Conservation (phyloP, 176 grass and related monocot genomes). For the Paspalum notatum region DNA sequence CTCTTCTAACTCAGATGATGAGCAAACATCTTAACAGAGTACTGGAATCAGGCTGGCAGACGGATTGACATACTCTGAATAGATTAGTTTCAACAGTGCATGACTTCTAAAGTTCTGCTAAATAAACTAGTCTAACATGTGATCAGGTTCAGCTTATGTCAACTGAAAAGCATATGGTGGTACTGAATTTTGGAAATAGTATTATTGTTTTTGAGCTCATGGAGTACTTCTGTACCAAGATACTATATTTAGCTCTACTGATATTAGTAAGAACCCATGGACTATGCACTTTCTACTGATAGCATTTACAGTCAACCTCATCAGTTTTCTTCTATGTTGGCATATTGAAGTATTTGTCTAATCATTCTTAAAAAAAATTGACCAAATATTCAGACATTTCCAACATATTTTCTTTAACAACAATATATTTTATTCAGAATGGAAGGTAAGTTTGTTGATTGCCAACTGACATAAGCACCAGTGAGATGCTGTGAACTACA, state of each 20-base stretch:
- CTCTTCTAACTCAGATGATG: conserved; percentile 38
- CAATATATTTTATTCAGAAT: too few relatives aligned
- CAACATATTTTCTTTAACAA: too few relatives aligned
- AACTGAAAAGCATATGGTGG: conserved; percentile 8
- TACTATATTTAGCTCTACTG: conserved; percentile 6
- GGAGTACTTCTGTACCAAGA: conserved; percentile 30
- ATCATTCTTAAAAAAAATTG: too few relatives aligned
- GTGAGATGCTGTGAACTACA: too few relatives aligned
- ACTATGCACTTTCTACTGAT: conserved; percentile 34
- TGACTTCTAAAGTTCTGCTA: conserved; percentile 37
- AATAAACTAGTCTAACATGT: conserved; percentile 50
- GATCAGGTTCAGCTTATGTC: background rate
- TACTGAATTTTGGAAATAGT: conserved; percentile 42
- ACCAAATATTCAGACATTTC: too few relatives aligned
- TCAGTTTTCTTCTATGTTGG: background rate
- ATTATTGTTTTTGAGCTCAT: conserved; percentile 20
- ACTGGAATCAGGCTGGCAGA: conserved; percentile 68
- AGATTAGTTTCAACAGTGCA: conserved; percentile 4
- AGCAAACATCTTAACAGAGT: conserved; percentile 54
- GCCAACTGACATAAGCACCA: too few relatives aligned
- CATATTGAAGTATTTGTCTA: too few relatives aligned
- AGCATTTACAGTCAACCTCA: conserved; percentile 4
- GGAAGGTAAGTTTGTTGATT: too few relatives aligned
- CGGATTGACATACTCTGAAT: background rate
- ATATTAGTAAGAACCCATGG: conserved; percentile 25